Conservation (phyloP, 176 grass and related monocot genomes). For the Zea mays region Zm-B73-REFERENCE-NAM-5.0 NC_050102.1:182247501-182248000, state of each 20-base stretch:
- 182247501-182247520: slow-evolving; percentile 24
- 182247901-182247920: background rate
- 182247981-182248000: slow-evolving; percentile 15
- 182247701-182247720: slow-evolving; percentile 63
- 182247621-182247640: slow-evolving; percentile 66
- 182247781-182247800: slow-evolving; percentile 1
- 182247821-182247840: slow-evolving; percentile 11
- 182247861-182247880: slow-evolving; percentile 11
- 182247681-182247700: slow-evolving; percentile 87
- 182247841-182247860: background rate
- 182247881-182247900: background rate
- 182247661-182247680: slow-evolving; percentile 98
- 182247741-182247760: slow-evolving; percentile 71
- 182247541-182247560: background rate
- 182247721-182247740: slow-evolving; percentile 87
- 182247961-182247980: background rate
- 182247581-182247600: slow-evolving; percentile 54
- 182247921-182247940: background rate
- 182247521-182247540: slow-evolving; percentile 24
- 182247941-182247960: background rate
- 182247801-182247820: background rate
- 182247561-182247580: slow-evolving; percentile 19
- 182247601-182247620: slow-evolving; percentile 98
- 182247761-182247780: slow-evolving; percentile 31
- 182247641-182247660: slow-evolving; percentile 83